phyloP scores from a whole-genome alignment of 768 basidiomycete species.

The Lentinula sp. region DNA sequence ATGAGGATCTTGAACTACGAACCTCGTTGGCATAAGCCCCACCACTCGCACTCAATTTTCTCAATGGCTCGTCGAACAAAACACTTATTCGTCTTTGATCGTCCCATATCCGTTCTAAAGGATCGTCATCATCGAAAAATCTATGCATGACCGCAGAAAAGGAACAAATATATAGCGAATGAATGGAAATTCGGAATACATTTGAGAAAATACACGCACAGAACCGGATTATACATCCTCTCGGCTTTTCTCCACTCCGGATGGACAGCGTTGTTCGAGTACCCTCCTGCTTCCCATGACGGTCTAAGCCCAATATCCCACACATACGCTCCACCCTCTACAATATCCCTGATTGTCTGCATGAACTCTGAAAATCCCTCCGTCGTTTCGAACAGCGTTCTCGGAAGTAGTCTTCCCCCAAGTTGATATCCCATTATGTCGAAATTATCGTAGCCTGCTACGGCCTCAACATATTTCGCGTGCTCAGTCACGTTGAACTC shows the following conservation, averaged over 20 bases:
- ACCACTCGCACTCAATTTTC: neutral
- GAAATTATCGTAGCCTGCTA: neutral
- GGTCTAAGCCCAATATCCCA: neutral
- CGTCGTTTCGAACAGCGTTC: neutral
- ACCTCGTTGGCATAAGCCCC: constrained; percentile 6
- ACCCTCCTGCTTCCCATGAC: neutral
- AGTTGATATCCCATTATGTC: neutral
- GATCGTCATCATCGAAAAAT: neutral
- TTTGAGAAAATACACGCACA: neutral
- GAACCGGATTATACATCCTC: neutral
- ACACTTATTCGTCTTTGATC: neutral
- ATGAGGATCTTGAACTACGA: neutral
- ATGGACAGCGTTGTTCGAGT: constrained; percentile 4
- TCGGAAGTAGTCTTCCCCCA: constrained; percentile 1
- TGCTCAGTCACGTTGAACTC: neutral
- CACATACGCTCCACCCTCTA: neutral
- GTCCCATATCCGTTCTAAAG: neutral
- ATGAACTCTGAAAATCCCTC: neutral
- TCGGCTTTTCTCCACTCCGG: constrained; percentile 2
- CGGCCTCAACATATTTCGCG: neutral
- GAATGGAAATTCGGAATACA: neutral
- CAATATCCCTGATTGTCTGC: neutral
- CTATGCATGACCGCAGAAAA: neutral
- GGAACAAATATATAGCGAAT: neutral
- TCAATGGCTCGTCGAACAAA: neutral